Conservation (phyloP, 208 protist species). For the Crithidia mellificae region DNA sequence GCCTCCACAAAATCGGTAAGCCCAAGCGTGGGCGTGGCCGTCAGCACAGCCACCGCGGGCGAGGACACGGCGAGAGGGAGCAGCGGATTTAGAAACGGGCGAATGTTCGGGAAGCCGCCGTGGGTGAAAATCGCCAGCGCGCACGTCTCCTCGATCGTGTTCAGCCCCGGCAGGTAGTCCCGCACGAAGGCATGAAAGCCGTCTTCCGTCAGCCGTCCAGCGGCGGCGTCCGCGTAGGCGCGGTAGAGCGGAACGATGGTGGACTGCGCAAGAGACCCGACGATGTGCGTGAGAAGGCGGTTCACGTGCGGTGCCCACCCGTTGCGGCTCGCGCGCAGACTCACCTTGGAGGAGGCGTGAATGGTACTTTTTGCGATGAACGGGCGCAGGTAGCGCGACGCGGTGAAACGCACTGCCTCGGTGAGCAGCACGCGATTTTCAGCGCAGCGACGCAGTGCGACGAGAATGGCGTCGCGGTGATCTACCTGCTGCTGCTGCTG, state of each 20-base stretch:
- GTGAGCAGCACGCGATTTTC: conserved; percentile 67
- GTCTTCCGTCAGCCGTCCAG: conserved; percentile 50
- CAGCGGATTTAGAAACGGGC: conserved; percentile 30
- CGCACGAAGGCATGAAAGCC: conserved; percentile 59
- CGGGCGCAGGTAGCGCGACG: conserved; percentile 54
- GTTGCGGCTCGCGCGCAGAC: conserved; percentile 55
- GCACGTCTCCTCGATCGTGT: conserved; percentile 45
- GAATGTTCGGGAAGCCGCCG: conserved; percentile 54
- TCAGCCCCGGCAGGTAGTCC: conserved; percentile 55
- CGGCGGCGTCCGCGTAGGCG: conserved; percentile 37
- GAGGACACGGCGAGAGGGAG: background rate
- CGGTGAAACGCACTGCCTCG: conserved; percentile 70
- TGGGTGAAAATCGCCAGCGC: conserved; percentile 69
- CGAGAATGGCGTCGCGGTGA: conserved; percentile 8
- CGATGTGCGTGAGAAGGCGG: conserved; percentile 63
- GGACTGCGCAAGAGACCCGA: conserved; percentile 43
- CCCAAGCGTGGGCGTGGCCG: conserved; percentile 31
- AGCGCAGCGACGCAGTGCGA: conserved; percentile 61
- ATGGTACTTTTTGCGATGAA: conserved; percentile 64
- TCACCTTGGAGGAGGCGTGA: conserved; percentile 47
- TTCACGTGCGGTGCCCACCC: conserved; percentile 69
- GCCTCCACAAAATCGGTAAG: conserved; percentile 81
- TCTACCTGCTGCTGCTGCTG: conserved; percentile 25
- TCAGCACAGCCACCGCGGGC: background rate
- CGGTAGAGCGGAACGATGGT: conserved; percentile 73